Conservation (phyloP, 768 basidiomycete genomes). For the Mrakia blollopis region DNA sequence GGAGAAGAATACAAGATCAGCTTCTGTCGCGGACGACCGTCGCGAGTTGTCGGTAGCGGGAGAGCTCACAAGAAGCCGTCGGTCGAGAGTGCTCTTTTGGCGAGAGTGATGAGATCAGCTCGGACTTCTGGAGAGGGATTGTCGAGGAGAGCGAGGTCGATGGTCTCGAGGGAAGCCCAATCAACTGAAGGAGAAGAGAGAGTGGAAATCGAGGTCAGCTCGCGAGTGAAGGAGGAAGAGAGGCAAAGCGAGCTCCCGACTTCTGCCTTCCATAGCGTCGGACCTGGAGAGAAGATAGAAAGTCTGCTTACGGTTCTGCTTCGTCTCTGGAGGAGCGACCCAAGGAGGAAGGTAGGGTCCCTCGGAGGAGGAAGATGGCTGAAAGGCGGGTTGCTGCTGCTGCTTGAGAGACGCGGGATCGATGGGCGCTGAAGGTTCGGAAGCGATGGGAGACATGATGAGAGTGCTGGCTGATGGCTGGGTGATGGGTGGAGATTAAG, state of each 20-base stretch:
- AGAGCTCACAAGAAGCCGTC: constrained; percentile 35
- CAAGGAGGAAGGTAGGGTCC: neutral
- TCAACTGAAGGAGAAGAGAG: constrained; percentile 7
- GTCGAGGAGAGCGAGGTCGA: constrained; percentile 36
- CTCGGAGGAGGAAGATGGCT: neutral
- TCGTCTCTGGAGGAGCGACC: neutral
- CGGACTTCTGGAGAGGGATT: constrained; percentile 30
- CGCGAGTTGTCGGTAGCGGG: no score
- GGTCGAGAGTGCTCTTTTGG: constrained; percentile 35
- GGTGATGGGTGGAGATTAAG: neutral
- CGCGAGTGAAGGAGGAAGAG: neutral
- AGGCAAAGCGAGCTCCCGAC: neutral
- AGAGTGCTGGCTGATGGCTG: neutral
- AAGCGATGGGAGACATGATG: neutral
- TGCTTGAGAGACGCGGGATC: neutral
- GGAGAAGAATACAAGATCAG: no score
- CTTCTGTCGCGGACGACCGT: no score
- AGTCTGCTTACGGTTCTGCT: neutral
- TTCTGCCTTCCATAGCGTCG: no score
- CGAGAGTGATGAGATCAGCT: constrained; percentile 22
- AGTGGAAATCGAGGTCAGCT: neutral
- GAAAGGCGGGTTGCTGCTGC: neutral
- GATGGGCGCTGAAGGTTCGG: neutral
- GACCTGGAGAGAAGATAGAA: neutral
- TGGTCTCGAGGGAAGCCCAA: constrained; percentile 35